These are phyloP conservation scores for Flaveria sonorensis DNA, from an alignment of 129 eudicot genomes.

Conservation along the genomic window DNA sequence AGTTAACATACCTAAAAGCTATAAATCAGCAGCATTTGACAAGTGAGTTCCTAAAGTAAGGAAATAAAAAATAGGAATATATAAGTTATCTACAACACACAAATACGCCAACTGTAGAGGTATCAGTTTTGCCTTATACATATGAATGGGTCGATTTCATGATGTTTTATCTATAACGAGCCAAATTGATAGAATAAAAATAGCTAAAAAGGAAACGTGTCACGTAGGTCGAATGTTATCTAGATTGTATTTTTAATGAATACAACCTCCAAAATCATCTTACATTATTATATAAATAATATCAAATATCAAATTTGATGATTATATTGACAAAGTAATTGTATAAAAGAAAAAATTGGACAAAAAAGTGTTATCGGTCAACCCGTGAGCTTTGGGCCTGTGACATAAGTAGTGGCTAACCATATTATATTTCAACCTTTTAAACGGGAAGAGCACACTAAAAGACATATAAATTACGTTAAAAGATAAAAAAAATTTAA, in stretches of 20 bases:
- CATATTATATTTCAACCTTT: constrained; percentile 9
- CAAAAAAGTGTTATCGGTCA: neutral
- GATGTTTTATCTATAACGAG: no score
- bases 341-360: neutral
- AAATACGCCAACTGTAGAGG: no score
- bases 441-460: neutral
- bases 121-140: neutral
- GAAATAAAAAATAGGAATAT: no score
- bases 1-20: no score
- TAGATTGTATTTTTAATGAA: neutral
- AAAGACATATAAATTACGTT: neutral
- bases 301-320: neutral
- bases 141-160: neutral
- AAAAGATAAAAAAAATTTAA: neutral
- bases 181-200: no score
- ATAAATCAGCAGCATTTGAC: no score
- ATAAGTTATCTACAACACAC: neutral
- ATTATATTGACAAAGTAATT: neutral
- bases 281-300: neutral
- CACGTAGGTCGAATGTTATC: neutral
- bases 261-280: neutral
- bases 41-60: no score
- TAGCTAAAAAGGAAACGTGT: no score
- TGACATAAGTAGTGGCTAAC: constrained; percentile 8
- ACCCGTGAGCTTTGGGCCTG: constrained; percentile 8